These are phyloP conservation scores for Conoideocrella luteorostrata DNA, from an alignment of 2,329 filamentous ascomycete genomes.

Conservation along the genomic window DNA sequence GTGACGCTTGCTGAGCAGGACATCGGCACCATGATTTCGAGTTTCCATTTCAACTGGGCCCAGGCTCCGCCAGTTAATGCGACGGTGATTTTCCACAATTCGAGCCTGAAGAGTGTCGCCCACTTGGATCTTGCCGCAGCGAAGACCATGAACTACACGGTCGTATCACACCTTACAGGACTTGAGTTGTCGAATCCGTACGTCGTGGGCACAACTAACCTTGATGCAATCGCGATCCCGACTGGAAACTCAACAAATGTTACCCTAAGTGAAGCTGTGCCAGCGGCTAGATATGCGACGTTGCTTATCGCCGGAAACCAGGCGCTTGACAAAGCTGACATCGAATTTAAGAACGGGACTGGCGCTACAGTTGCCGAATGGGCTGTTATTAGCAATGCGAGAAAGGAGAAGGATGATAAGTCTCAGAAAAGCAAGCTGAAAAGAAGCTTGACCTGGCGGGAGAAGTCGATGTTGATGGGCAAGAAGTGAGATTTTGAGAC, in stretches of 20 bases:
- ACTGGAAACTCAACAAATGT: constrained; percentile 14
- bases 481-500: background rate
- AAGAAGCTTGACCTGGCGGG: constrained; percentile 3
- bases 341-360: constrained; percentile 10
- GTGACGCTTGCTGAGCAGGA: constrained; percentile 10
- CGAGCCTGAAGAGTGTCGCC: background rate
- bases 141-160: constrained; percentile 4
- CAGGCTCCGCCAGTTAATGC: constrained; percentile 15
- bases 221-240: constrained; percentile 11
- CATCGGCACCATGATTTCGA: constrained; percentile 10
- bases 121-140: background rate
- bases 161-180: constrained; percentile 6
- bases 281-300: constrained; percentile 13
- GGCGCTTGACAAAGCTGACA: constrained; percentile 7
- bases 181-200: constrained; percentile 12
- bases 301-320: constrained; percentile 15
- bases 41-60: constrained; percentile 16
- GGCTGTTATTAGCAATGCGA: constrained; percentile 10
- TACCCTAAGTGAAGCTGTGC: constrained; percentile 9
- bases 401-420: background rate
- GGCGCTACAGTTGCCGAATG: constrained; percentile 16
- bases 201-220: constrained; percentile 1
- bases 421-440: background rate
- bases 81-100: constrained; percentile 16
- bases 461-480: background rate